These are phyloP conservation scores for Penicillium sp. DNA, from an alignment of 2,329 filamentous ascomycete genomes.

Conservation along the genomic window DNA sequence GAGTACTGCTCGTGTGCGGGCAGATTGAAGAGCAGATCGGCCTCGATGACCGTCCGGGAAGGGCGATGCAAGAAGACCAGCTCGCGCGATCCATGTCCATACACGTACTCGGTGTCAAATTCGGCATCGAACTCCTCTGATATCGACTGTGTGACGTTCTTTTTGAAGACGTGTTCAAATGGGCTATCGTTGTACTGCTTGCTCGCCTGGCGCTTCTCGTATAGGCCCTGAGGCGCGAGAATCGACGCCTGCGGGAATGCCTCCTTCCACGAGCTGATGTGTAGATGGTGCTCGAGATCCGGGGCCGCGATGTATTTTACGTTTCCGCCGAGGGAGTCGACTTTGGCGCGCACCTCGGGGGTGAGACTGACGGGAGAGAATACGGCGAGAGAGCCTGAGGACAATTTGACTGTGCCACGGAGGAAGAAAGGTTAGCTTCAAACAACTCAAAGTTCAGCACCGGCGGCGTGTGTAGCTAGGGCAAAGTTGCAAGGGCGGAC, in stretches of 20 bases:
- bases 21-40: slow-evolving; percentile 89
- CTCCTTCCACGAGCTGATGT: slow-evolving; percentile 79
- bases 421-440: slow-evolving; percentile 14
- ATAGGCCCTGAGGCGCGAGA: slow-evolving; percentile 79
- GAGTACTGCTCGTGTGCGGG: slow-evolving; percentile 84
- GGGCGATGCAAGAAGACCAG: slow-evolving; percentile 84
- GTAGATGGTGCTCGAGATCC: slow-evolving; percentile 94
- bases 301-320: slow-evolving; percentile 84
- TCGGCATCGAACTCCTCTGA: slow-evolving; percentile 80
- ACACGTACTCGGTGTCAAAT: slow-evolving; percentile 83
- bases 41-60: slow-evolving; percentile 77
- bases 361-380: slow-evolving; percentile 92
- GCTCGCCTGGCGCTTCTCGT: slow-evolving; percentile 73
- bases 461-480: slow-evolving; percentile 3
- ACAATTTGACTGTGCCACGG: slow-evolving; percentile 66
- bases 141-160: slow-evolving; percentile 58
- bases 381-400: slow-evolving; percentile 75
- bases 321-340: slow-evolving; percentile 65
- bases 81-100: slow-evolving; percentile 80
- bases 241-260: slow-evolving; percentile 78
- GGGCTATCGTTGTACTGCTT: slow-evolving; percentile 58
- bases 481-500: slow-evolving; percentile 9
- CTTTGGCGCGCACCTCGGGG: slow-evolving; percentile 65
- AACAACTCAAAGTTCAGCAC: neutral
- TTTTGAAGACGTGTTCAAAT: slow-evolving; percentile 70